Evolutionary conservation across 192 early-diverging fungal species (phyloP).

Genomic region (Coemansia nantahalensis): DNA sequence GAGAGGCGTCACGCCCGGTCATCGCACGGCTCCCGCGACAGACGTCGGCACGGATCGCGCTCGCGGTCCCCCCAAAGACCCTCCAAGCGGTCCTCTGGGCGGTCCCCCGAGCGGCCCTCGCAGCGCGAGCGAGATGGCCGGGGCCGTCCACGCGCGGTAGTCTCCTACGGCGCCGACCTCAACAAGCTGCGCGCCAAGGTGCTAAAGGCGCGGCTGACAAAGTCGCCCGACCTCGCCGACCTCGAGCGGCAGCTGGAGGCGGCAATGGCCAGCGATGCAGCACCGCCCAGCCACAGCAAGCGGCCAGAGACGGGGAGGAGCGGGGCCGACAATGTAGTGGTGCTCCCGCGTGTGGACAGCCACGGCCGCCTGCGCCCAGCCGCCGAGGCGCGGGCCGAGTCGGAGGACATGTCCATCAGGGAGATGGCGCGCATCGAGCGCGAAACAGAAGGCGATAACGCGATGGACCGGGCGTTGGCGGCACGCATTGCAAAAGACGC

Average conservation of each 20-base stretch:
- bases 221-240: constrained; percentile 55
- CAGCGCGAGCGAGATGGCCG: background rate
- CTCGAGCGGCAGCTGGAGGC: constrained; percentile 72
- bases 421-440: constrained; percentile 35
- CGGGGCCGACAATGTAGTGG: constrained; percentile 34
- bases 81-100: no score
- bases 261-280: constrained; percentile 49
- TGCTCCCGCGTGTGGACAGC: constrained; percentile 37
- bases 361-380: constrained; percentile 22
- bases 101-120: background rate
- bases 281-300: background rate
- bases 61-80: background rate
- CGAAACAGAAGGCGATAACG: constrained; percentile 24
- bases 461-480: constrained; percentile 16
- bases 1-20: no score
- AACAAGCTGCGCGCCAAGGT: constrained; percentile 84
- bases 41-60: background rate
- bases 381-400: constrained; percentile 12
- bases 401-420: constrained; percentile 1
- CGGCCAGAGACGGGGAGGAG: background rate
- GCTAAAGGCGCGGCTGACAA: constrained; percentile 76
- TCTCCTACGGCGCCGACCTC: constrained; percentile 56
- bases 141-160: background rate
- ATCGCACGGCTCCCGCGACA: no score
- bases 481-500: constrained; percentile 45